Base-by-base conservation (phyloP, 1,284 basidiomycete genomes). In the Coniferiporia weirii region DNA sequence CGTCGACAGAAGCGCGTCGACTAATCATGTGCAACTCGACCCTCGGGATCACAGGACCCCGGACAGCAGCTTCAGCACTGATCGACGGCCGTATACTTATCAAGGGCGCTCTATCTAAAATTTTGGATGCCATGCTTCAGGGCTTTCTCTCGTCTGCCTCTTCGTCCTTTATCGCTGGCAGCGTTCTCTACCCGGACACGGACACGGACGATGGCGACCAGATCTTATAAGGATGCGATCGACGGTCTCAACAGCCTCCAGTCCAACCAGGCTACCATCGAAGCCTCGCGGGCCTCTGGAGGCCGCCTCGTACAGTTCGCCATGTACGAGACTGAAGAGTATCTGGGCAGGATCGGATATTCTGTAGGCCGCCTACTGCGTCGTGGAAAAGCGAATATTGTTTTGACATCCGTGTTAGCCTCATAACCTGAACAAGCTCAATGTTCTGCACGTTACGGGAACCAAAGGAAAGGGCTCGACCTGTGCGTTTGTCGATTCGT, bases 381-480 rank as follows among this genome's bases (percentile, higher is more conserved):
- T 27, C 27, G 27, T 27, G 27, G 27, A 45, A 56, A 17, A 22
- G 13, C 49, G 48, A 15, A 13, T 34, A n/a, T 53, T 58, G 60
- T 56, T 56, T 56, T 52, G 53, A 62, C 46, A 59, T 54, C 36
- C 52, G 48, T 47, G 59, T 9, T 69, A 93, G 93, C 83, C 91
- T 27, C 75, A 82, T 56, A 88, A 95, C 66, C 78, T 99, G 55
- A 95, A 99, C 71, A 75, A 75, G 51, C 79, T 99, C 63, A 97
- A 98, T 72, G 93, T 95, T 57, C 83, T 99, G 36, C 97, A 99
- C 75, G 88, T 99, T 68, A 96, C 97, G 12, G 97, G 97, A 2
- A 99, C 97, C 4, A 99, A 99, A 74, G 97, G 97, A 49, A 99
- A 99, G 72, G 97, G 97, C 2, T 98, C 95, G 2, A 97, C 97